A percentile compares a stretch with the other conserved stretches of the same genome.
These are phyloP conservation scores for Avena eriantha DNA, from an alignment of 176 grass and related monocot genomes.

Conservation along the genomic window DNA sequence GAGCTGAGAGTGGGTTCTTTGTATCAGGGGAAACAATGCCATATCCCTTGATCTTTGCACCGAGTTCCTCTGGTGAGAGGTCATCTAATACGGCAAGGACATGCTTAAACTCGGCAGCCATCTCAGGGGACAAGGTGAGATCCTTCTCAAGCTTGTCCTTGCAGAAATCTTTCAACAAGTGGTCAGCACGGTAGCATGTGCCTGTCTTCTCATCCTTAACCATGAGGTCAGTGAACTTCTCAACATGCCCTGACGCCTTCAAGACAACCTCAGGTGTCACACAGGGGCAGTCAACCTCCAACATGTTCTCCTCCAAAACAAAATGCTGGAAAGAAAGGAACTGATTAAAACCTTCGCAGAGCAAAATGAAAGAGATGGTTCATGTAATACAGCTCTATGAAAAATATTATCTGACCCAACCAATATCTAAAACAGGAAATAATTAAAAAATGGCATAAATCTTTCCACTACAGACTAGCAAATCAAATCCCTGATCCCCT, in stretches of 20 bases:
- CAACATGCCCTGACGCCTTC: conserved; percentile 84
- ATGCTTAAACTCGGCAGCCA: conserved; percentile 63
- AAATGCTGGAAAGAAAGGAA: conserved; percentile 62
- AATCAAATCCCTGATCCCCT: neutral
- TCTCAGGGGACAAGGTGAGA: conserved; percentile 60
- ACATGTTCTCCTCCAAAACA: conserved; percentile 85
- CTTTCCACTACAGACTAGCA: neutral
- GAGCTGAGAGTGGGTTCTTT: conserved; percentile 74
- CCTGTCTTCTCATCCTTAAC: conserved; percentile 90
- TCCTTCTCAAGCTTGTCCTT: conserved; percentile 92
- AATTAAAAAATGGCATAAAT: neutral
- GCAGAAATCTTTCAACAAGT: conserved; percentile 81
- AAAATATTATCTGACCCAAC: neutral
- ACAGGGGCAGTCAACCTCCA: conserved; percentile 89
- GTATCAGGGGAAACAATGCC: conserved; percentile 76
- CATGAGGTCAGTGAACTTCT: conserved; percentile 93
- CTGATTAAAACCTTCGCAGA: neutral
- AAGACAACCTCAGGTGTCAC: conserved; percentile 75
- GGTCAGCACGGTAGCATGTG: conserved; percentile 81
- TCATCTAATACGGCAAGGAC: conserved; percentile 69
- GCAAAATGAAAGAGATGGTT: neutral
- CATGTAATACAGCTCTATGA: neutral
- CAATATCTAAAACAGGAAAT: neutral
- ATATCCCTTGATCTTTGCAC: conserved; percentile 78
- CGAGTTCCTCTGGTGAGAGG: conserved; percentile 67